These are phyloP conservation scores for Bremia lactucae DNA, from an alignment of 352 stramenopile genomes.

Conservation along the genomic window DNA sequence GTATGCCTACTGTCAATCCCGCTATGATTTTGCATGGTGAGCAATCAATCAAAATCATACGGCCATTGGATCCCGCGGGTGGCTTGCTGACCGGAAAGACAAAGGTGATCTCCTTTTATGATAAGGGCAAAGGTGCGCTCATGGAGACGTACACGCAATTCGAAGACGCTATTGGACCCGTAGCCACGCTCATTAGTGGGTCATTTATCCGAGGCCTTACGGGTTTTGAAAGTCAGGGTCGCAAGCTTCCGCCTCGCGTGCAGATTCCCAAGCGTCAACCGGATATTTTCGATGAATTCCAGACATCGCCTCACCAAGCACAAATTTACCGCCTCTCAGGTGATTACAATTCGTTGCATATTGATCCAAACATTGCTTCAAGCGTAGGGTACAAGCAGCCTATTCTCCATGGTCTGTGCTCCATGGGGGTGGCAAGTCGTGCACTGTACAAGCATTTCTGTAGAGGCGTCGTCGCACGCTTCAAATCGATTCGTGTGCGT, in stretches of 20 bases:
- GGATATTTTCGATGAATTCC: constrained; percentile 50
- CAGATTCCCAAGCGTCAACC: constrained; percentile 64
- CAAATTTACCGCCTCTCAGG: constrained; percentile 90
- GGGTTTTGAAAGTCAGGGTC: constrained; percentile 59
- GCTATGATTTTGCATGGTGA: constrained; percentile 81
- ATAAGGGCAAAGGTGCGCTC: constrained; percentile 75
- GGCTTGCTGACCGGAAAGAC: constrained; percentile 41
- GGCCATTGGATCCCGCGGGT: constrained; percentile 49
- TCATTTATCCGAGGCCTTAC: constrained; percentile 77
- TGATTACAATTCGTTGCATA: constrained; percentile 93
- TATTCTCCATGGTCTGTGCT: constrained; percentile 92
- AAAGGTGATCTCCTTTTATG: constrained; percentile 73
- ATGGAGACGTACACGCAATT: constrained; percentile 82
- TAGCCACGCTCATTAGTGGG: constrained; percentile 65
- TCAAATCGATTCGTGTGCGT: constrained; percentile 82
- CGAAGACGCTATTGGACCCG: constrained; percentile 44
- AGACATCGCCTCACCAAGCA: constrained; percentile 62
- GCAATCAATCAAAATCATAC: constrained; percentile 74
- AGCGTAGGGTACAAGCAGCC: constrained; percentile 72
- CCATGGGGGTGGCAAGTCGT: constrained; percentile 77
- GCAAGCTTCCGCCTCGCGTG: constrained; percentile 52
- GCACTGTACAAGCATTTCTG: constrained; percentile 78
- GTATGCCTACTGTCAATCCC: constrained; percentile 69
- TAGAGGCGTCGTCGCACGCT: constrained; percentile 44
- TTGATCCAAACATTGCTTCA: constrained; percentile 78